A percentile compares a stretch with the other conserved stretches of the same genome.
Conservation (phyloP, 176 grass and related monocot genomes). For the Oryza glumipatula region DNA sequence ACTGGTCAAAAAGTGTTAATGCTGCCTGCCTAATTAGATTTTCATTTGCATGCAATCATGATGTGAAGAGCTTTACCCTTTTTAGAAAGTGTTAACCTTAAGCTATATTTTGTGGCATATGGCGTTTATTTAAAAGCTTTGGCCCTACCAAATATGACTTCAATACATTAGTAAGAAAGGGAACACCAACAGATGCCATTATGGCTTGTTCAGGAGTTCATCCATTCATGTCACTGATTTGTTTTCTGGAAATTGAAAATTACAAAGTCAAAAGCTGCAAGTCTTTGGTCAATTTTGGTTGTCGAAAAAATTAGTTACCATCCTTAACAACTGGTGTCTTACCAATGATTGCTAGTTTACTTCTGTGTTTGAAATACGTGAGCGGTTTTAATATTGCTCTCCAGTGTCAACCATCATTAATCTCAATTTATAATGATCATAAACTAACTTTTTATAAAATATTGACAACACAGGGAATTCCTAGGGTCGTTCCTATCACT, state of each 20-base stretch:
- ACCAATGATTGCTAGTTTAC: neutral
- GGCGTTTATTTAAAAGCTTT: neutral
- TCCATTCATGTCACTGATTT: neutral
- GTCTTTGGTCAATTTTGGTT: neutral
- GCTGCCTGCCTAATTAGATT: neutral
- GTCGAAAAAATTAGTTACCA: neutral
- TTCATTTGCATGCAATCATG: neutral
- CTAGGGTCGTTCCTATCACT: conserved; percentile 52
- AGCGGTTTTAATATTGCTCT: neutral
- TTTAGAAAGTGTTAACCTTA: neutral
- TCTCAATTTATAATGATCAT: neutral
- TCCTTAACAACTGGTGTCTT: neutral
- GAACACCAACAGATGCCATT: neutral
- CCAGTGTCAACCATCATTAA: neutral
- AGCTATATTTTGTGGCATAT: neutral
- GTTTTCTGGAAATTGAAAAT: neutral
- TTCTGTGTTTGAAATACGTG: neutral
- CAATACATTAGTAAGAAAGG: neutral
- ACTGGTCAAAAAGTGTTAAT: neutral
- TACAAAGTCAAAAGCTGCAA: neutral
- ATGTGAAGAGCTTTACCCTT: neutral
- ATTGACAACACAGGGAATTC: conserved; percentile 48
- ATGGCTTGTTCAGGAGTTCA: too few relatives aligned
- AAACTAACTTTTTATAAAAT: neutral
- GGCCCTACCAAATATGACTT: neutral